Evolutionary conservation across 2,329 filamentous ascomycete species (phyloP), one percentile per base, ranked within the genome.

Genomic region (Aspergillus thermomutatus): DNA sequence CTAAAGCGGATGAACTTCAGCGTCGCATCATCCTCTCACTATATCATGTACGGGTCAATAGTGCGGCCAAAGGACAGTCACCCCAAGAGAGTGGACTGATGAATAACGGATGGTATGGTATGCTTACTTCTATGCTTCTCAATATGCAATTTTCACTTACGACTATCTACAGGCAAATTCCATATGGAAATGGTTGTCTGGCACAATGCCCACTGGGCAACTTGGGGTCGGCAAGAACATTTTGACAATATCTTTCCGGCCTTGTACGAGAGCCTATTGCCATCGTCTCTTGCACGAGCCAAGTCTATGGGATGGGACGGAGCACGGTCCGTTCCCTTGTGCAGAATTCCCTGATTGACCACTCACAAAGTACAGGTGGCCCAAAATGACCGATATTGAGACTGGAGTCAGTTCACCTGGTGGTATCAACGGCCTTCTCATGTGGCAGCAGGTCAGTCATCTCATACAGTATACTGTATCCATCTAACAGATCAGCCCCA

Each of bases 131-230:
- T 4, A 7, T 40, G 4, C 2, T 23, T 11, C 4, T 0, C 14
- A 6, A n/a, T 21, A 21, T 41, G 5, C 5, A 21, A 49, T 3
- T 3, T 25, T 17, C 1, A 8, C 21, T 41, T 8, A 7, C 21
- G 8, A 25, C 3, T 25, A 8, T 28, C 1, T 7, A 1, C 8
- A 60, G 58, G 58, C 2, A 61, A 61, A 14, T 61, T 61, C 28
- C 60, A 61, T 17, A 61, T 61, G 60, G 60, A 61, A 43, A 61
- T 61, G 60, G 57, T 61, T 1, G 51, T 61, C 1, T 61, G 60
- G 60, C 60, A 61, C 21, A 61, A 56, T 37, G 60, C 60, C 3
- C 60, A 61, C 31, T 61, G 57, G 60, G 57, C 50, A 4, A 61
- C 60, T 4, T 61, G 60, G 60, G 60, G 60, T 7, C 50, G 60